These are phyloP conservation scores for Tilletia horrida DNA, from an alignment of 1,284 basidiomycete genomes.

Conservation along the genomic window DNA sequence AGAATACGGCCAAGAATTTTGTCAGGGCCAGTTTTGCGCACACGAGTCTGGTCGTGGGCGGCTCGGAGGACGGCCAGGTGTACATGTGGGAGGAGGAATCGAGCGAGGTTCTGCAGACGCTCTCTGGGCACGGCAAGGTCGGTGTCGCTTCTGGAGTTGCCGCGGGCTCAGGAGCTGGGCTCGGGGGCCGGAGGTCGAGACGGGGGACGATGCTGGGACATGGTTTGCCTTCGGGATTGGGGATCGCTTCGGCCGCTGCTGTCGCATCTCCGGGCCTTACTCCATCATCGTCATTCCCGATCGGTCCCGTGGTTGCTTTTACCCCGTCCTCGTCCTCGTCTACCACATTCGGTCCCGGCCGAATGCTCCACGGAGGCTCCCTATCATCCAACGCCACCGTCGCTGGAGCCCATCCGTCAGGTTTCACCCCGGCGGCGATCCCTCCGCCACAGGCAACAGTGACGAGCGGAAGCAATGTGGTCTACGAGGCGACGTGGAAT, in stretches of 20 bases:
- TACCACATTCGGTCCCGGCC: conserved; percentile 46
- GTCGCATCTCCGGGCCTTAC: neutral
- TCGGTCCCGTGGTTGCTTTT: conserved; percentile 52
- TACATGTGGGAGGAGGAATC: conserved; percentile 55
- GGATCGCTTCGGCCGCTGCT: conserved; percentile 6
- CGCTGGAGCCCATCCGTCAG: neutral
- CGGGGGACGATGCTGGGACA: conserved; percentile 8
- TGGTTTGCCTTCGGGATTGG: neutral
- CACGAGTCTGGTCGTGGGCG: conserved; percentile 56
- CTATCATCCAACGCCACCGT: neutral
- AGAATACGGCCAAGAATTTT: conserved; percentile 60
- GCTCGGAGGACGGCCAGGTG: conserved; percentile 56
- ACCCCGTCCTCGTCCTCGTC: conserved; percentile 27
- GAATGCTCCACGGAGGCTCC: too few species aligned
- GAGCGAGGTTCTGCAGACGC: conserved; percentile 49
- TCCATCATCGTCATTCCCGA: conserved; percentile 34
- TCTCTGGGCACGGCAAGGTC: conserved; percentile 44
- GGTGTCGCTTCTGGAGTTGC: neutral
- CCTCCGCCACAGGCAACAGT: conserved; percentile 30
- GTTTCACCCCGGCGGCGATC: conserved; percentile 4
- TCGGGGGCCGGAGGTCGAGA: conserved; percentile 1
- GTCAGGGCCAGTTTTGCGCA: conserved; percentile 58
- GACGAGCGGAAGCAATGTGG: conserved; percentile 28
- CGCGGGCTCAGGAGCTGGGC: neutral
- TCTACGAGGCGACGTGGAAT: conserved; percentile 58